Evolutionary conservation across 225 moss, liverwort and hornwort genomes (phyloP).

Genomic region (Lunularia cruciata): DNA sequence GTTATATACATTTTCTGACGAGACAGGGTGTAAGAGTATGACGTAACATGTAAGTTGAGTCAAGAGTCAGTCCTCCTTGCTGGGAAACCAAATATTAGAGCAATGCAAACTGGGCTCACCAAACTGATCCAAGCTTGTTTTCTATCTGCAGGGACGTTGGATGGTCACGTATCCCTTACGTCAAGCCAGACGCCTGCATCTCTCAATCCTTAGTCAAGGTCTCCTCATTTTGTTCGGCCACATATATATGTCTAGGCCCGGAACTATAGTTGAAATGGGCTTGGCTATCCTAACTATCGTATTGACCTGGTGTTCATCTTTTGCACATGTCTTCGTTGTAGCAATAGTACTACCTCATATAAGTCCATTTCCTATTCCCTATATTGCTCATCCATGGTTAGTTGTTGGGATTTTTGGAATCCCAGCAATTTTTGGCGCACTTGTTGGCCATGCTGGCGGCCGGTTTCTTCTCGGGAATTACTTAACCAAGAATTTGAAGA

Average conservation of each 20-base stretch:
- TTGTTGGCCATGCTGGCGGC: conserved; percentile 74
- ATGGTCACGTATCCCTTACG: conserved; percentile 64
- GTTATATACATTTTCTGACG: too few species aligned
- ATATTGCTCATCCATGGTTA: conserved; percentile 74
- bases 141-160: conserved; percentile 55
- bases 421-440: conserved; percentile 73
- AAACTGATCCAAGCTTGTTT: not conserved
- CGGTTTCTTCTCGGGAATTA: conserved; percentile 59
- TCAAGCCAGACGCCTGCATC: conserved; percentile 59
- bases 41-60: too few species aligned
- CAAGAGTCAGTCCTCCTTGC: too few species aligned
- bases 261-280: conserved; percentile 52
- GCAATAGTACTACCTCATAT: conserved; percentile 59
- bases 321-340: conserved; percentile 60
- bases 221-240: conserved; percentile 54
- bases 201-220: conserved; percentile 61
- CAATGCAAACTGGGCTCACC: not conserved
- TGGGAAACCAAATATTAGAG: too few species aligned
- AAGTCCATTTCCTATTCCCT: conserved; percentile 59
- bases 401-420: conserved; percentile 70
- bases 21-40: too few species aligned
- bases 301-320: conserved; percentile 69
- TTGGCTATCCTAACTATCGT: conserved; percentile 62
- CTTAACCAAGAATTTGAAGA: conserved; percentile 36
- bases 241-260: conserved; percentile 50